Evolutionary conservation across 139 green algal genomes (phyloP), one percentile per base, ranked within the genome.

Genomic region (Dunaliella sp.): DNA sequence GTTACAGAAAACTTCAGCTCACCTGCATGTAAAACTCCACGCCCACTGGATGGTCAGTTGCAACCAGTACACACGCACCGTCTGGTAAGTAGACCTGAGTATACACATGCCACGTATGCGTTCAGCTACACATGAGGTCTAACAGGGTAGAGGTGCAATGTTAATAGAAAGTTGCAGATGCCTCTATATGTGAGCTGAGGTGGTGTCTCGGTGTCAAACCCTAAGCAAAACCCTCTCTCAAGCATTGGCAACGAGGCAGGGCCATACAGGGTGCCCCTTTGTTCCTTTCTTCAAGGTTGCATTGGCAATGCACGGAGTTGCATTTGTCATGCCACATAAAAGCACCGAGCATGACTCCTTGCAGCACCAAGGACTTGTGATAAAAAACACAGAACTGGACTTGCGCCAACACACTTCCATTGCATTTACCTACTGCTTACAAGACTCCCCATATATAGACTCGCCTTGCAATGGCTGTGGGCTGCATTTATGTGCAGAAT

Each of bases 401-500:
- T 21, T 24, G 24, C 58, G 58, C 21, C 58, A n/a, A 74, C 58
- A 74, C 22, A 74, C 58, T 21, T 78, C n/a, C 22, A 28, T 12
- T 28, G n/a, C n/a, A 78, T 22, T 3, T 33, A 12, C n/a, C 2
- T 33, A 22, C 73, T 78, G 73, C 73, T 33, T 78, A 16, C 73
- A 33, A n/a, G 21, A 24, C 22, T 24, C 75, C 33, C 22, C 26
- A 59, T 7, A 48, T 30, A 21, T 7, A 82, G 32, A 3, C 58
- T 59, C 3, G 87, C 73, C 81, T 88, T 88, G 80, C 30, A 77
- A 74, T 90, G 87, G 3, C 72, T 77, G 57, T 90, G 86, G 0
- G 57, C 84, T 28, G 36, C 34, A 57, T 92, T 88, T 83, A 96
- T 80, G 80, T 91, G 87, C 22, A 95, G 89, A 28, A 96, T 89